Conservation (phyloP, 495 filamentous ascomycete genomes). For the Neurospora sp. region DNA sequence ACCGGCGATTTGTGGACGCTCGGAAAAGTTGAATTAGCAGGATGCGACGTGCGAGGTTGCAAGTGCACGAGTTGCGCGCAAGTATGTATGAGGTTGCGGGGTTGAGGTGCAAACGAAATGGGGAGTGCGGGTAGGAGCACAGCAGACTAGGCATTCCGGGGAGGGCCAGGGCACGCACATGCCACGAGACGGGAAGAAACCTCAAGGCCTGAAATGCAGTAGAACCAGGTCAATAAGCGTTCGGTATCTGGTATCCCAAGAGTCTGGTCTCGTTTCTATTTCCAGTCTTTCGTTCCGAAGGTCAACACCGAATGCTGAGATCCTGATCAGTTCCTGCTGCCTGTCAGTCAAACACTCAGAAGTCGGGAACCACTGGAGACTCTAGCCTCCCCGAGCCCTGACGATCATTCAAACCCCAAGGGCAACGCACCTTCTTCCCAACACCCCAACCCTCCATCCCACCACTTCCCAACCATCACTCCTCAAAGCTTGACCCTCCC, state of each 20-base stretch:
- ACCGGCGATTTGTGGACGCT: neutral
- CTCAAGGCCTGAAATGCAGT: neutral
- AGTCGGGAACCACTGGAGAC: too few species aligned
- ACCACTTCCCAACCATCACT: neutral
- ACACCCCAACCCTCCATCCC: too few species aligned
- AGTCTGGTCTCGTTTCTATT: too few species aligned
- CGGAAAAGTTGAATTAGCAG: neutral
- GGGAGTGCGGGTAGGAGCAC: neutral
- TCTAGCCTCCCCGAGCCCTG: rapidly evolving
- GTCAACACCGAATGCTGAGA: too few species aligned
- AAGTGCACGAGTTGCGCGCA: too few species aligned
- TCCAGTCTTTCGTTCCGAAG: too few species aligned
- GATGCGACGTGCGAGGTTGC: neutral
- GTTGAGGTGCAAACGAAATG: neutral
- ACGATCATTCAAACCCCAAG: too few species aligned
- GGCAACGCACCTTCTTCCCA: too few species aligned
- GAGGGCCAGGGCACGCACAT: neutral
- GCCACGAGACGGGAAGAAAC: neutral
- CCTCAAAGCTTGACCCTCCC: slow-evolving; percentile 29
- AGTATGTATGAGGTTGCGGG: neutral
- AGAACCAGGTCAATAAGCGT: too few species aligned
- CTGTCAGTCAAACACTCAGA: too few species aligned
- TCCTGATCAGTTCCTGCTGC: too few species aligned
- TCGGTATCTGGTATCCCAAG: too few species aligned
- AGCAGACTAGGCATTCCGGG: neutral